Evolutionary conservation across 1,139 yeast genomes (phyloP), one percentile per base, ranked within the genome.

Genomic region (Sporopachydermia cereana): DNA sequence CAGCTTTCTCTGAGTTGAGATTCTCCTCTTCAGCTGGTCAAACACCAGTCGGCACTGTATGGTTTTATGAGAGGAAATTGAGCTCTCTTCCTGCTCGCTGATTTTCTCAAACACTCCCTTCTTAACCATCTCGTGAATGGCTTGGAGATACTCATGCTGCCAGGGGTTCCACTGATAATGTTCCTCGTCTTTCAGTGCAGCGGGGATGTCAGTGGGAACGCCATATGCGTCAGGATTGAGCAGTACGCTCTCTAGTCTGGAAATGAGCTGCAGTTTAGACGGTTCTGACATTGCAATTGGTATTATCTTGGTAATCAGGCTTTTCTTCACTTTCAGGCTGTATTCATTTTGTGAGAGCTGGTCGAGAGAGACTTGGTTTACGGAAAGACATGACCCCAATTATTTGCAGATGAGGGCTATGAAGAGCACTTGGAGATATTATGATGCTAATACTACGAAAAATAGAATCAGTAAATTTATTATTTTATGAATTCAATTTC

Each of bases 81-180:
- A n/a, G n/a, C n/a, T n/a, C 14, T 14, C 29, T 7, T 7, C 14
- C 14, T 25, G 29, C 14, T 25, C 29, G 12, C 12, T 25, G 29
- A 7, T 25, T 25, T 25, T 25, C 29, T 25, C 12, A 7, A 25
- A 14, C 12, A 34, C n/a, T 16, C 39, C 39, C 18, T 7, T 7
- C 17, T 34, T 34, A 21, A 34, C n/a, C 39, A 34, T 16, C 9
- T 20, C 22, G 12, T 34, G 22, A 5, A 34, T 5, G 20, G 9
- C 39, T 7, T 5, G 12, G 9, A 21, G 20, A 34, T 34, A 34
- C 17, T 5, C 39, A 7, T 7, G 5, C 17, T 34, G 39, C 39
- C 39, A 34, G 22, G 39, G 39, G n/a, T 34, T 34, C 39, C 39
- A 34, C 9, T 7, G 20, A 21, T 34, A n/a, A 16, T 34, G 5